Base-by-base conservation (phyloP, 192 early-diverging fungal species). In the Coemansia sp. region DNA sequence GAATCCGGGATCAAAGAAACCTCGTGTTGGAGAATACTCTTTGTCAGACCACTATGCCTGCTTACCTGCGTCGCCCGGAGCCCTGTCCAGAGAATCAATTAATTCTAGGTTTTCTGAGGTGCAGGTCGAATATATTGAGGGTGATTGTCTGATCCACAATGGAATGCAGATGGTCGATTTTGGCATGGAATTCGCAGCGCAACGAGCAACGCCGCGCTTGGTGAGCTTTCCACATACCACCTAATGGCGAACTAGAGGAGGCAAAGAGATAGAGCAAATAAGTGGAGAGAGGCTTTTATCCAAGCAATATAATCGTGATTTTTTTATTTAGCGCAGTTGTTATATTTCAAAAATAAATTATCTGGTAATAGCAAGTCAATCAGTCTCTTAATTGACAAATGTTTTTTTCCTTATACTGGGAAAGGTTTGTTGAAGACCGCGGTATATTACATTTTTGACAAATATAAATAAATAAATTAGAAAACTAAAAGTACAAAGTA, bases 91-190 rank as follows among this genome's bases (percentile, higher is more conserved):
- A 19, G 32, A 19, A n/a, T 64, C 61, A 1, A 67, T 64, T 16
- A 64, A 66, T 36, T 56, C 71, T 28, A 60, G 71, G 34, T 80
- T 80, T 42, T 74, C 72, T 19, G 72, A 74, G 20, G 77, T 72
- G 7, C 77, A 71, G 35, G 58, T 80, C 34, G 72, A 74, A 60
- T 80, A 74, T 42, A 58, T 80, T 47, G 77, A 69, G 28, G 55
- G 45, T 23, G 77, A 80, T 55, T 80, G 77, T 32, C 68, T 80
- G 24, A 74, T 74, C 36, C 77, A 80, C 64, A 78, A 78, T 60
- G 77, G 77, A 57, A 65, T 65, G 20, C 71, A 80, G 22, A 71
- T 63, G 32, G 60, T 80, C 9, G 71, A 80, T 29, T 62, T 80
- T 62, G 65, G 64, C 32, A 36, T 71, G 23, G 72, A 74, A 48